Evolutionary conservation across 352 stramenopile species (phyloP), one percentile per base, ranked within the genome.

Genomic region (Pythium rishiriense): DNA sequence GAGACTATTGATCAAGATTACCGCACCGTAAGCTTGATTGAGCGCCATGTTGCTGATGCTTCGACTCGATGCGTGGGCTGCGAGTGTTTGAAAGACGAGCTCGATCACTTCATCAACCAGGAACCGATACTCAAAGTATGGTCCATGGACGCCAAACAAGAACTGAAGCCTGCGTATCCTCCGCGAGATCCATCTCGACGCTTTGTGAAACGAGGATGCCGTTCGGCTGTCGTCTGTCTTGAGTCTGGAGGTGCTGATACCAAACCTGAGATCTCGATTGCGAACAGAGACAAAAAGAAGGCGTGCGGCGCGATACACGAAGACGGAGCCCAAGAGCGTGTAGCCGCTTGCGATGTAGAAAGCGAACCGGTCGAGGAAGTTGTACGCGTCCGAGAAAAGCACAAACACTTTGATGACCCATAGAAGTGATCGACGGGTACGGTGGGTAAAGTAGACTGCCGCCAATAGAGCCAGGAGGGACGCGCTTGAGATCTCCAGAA

Each of bases 351-450:
- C 43, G 11, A 67, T 26, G 19, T 12, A 17, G 29, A 33, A 26
- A 2, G 39, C 54, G n/a, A 48, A 61, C 9, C n/a, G 9, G 25
- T 56, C 41, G 4, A 67, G 17, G 22, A 67, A 67, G 7, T 56
- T 2, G 43, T 50, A 60, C 12, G 42, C 60, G 4, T 45, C 41
- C n/a, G 41, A 57, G 25, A 56, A 62, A 2, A 67, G 29, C 22
- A 67, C 37, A 35, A 51, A 67, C 3, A 61, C 45, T 43, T 60
- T 55, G 10, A 67, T 41, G 7, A 61, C 33, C 60, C 60, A 67
- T 7, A 67, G 24, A 1, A 60, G 37, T 9, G 60, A 59, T 14
- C 24, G 22, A 10, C 51, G 60, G 14, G 35, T 41, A 22, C 43
- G 2, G 51, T 67, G 43, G 2, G 9, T 15, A 8, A 46, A 67